These are phyloP conservation scores for Uronychia binucleata DNA, from an alignment of 73 alveolate species.

Conservation along the genomic window DNA sequence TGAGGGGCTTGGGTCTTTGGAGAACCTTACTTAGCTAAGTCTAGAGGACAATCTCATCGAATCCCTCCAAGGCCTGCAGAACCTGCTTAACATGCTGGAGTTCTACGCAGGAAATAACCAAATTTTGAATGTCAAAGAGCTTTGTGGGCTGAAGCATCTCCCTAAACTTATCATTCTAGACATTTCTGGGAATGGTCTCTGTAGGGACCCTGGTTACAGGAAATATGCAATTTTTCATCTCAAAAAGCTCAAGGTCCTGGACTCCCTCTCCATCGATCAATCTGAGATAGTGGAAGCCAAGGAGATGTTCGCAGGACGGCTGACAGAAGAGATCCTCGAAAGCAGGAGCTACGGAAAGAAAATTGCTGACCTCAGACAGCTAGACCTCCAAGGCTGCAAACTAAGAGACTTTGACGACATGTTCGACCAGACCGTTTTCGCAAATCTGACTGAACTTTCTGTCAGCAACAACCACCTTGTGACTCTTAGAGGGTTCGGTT, in stretches of 20 bases:
- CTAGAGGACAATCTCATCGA: constrained; percentile 81
- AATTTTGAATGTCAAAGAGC: constrained; percentile 51
- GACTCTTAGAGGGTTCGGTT: constrained; percentile 60
- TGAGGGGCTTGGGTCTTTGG: constrained; percentile 70
- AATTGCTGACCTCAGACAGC: constrained; percentile 64
- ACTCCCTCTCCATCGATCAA: constrained; percentile 77
- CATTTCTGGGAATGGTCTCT: constrained; percentile 60
- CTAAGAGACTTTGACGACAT: constrained; percentile 83
- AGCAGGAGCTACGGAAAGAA: constrained; percentile 58
- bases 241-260: constrained; percentile 75
- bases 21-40: constrained; percentile 67
- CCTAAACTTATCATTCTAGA: constrained; percentile 65
- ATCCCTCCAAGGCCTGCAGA: constrained; percentile 75
- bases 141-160: constrained; percentile 42
- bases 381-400: constrained; percentile 68
- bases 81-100: constrained; percentile 72
- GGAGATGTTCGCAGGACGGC: constrained; percentile 80
- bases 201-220: constrained; percentile 53
- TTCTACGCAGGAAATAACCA: constrained; percentile 84
- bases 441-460: constrained; percentile 72
- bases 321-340: constrained; percentile 85
- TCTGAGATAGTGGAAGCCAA: constrained; percentile 78
- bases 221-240: constrained; percentile 41
- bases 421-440: constrained; percentile 72
- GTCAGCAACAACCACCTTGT: constrained; percentile 11